Conservation (phyloP, 1,284 basidiomycete species). For the Naganishia sp. region DNA sequence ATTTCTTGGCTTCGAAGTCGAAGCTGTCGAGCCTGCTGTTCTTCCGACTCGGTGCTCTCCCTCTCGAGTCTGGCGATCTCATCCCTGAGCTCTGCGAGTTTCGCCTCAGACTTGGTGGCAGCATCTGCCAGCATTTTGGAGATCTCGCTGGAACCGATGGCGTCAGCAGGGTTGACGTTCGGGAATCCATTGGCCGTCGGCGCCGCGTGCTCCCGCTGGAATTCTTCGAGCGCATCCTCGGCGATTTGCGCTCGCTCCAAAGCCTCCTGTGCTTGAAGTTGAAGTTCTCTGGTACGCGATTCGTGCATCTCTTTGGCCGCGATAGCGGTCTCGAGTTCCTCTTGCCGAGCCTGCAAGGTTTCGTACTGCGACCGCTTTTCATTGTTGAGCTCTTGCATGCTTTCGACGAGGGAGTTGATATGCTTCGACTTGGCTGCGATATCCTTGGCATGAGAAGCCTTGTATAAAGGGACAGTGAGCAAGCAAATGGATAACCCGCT, state of each 20-base stretch:
- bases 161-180: background rate
- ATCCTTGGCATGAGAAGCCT: constrained; percentile 72
- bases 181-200: background rate
- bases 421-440: constrained; percentile 63
- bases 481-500: no score
- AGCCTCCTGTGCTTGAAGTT: constrained; percentile 79
- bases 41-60: constrained; percentile 62
- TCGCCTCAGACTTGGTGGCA: constrained; percentile 73
- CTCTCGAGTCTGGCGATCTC: constrained; percentile 48
- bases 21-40: constrained; percentile 73
- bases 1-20: constrained; percentile 64
- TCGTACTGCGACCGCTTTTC: constrained; percentile 81
- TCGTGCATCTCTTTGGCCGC: constrained; percentile 71
- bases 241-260: constrained; percentile 69
- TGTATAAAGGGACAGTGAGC: constrained; percentile 1
- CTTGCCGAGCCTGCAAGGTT: constrained; percentile 77
- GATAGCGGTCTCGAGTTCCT: constrained; percentile 78
- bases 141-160: constrained; percentile 62
- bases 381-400: constrained; percentile 64
- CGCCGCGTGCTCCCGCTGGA: constrained; percentile 28
- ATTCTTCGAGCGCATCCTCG: constrained; percentile 69
- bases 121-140: constrained; percentile 73
- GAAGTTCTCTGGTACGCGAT: constrained; percentile 74
- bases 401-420: constrained; percentile 69
- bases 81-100: constrained; percentile 67